Base-by-base conservation (phyloP, 2,329 filamentous ascomycete genomes). In the Ophiocordyceps robertsii region DNA sequence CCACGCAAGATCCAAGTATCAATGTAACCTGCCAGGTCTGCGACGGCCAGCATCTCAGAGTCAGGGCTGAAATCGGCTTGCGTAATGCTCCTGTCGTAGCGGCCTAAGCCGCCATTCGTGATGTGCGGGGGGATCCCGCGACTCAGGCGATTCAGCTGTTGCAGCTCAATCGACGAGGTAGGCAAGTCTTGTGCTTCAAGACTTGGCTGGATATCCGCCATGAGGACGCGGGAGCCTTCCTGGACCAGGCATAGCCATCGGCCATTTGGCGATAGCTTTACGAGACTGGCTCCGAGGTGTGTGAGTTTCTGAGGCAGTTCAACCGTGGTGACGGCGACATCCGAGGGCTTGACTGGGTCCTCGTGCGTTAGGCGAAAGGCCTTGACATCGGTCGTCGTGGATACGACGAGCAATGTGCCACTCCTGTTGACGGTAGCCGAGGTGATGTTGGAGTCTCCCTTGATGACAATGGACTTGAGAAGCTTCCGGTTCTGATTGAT, bases 21-120 rank as follows among this genome's bases (percentile, higher is more conserved):
- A 29, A 96, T 70, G 60, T 81, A 87, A 37, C 92, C 92, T 37
- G 83, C 80, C 41, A 95, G 63, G 58, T 95, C 90, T 39, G 82
- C 80, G 29, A 80, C 76, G 9, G 83, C 88, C 38, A 96, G 66
- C 47, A 94, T 75, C 49, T 74, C 78, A 56, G 84, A 86, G 57
- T 95, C 83, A 6, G 80, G 69, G 10, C 88, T 89, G 60, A 96
- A 95, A 2, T 80, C 71, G 24, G 82, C 60, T 42, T 85, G 82
- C 31, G 75, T 80, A 49, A 96, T 79, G 37, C 72, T 81, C 56
- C 83, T 75, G 48, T 87, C 77, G 61, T 95, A 96, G 24, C 66
- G 65, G n/a, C 82, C 82, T 42, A 86, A 69, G 7, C 80, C 78
- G 29, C 82, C 80, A 42, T 83, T 72, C 14, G 69, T 69, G 44